phyloP scores from a whole-genome alignment of 495 filamentous ascomycete species.

The Darksidea phi region DNA sequence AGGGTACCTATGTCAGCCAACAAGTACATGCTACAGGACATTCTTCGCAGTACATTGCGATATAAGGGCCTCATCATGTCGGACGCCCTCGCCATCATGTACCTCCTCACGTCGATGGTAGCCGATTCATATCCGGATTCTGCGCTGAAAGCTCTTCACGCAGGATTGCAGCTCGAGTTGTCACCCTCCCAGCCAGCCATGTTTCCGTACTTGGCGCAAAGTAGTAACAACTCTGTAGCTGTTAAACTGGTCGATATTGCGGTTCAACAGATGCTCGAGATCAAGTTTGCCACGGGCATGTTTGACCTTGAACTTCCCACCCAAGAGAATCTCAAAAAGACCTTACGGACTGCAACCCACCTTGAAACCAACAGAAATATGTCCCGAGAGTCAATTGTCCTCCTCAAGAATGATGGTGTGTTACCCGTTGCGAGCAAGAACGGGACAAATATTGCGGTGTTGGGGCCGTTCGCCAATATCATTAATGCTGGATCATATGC shows the following conservation, averaged over 20 bases:
- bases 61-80: constrained; percentile 68
- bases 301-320: not conserved
- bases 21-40: constrained; percentile 55
- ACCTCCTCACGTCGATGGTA: not conserved
- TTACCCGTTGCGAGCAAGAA: not conserved
- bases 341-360: not conserved
- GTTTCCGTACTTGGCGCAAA: not conserved
- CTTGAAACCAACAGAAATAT: not conserved
- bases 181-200: not conserved
- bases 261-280: not conserved
- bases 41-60: constrained; percentile 67
- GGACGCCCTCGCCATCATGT: constrained; percentile 42
- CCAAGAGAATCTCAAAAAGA: not conserved
- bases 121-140: not conserved
- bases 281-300: not conserved
- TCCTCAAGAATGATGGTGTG: not conserved
- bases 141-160: not conserved
- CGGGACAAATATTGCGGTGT: not conserved
- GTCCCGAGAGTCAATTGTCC: not conserved
- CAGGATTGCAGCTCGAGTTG: not conserved
- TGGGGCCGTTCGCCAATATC: not conserved
- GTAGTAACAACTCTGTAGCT: not conserved
- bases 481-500: not conserved
- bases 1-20: constrained; percentile 66
- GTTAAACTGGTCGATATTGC: not conserved